Conservation (phyloP, 345 rosid genomes). For the Excoecaria agallocha region DNA sequence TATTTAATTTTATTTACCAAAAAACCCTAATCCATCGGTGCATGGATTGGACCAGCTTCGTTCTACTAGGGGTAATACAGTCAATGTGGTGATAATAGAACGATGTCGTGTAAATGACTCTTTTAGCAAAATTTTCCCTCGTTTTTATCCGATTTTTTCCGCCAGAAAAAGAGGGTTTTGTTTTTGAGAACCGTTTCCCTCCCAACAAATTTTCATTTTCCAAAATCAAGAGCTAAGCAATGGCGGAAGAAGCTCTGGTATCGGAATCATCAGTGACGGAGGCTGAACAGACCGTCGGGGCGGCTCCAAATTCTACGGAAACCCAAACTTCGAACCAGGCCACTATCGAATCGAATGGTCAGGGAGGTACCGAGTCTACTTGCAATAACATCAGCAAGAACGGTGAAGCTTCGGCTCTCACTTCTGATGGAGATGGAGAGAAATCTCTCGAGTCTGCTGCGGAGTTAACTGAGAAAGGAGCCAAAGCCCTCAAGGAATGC, state of each 20-base stretch:
- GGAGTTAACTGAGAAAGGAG: conserved; percentile 64
- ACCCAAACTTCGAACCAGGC: conserved; percentile 22
- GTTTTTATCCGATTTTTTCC: background rate
- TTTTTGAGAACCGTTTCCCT: background rate
- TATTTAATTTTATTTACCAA: background rate
- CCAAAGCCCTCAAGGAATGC: conserved; percentile 49
- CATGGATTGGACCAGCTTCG: background rate
- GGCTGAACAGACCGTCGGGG: background rate
- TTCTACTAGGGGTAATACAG: background rate
- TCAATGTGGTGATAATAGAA: background rate
- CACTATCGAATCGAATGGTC: conserved; percentile 19
- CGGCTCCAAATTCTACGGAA: background rate
- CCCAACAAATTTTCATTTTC: background rate
- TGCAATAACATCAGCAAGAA: conserved; percentile 42
- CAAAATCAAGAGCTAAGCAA: background rate
- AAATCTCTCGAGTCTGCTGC: conserved; percentile 60
- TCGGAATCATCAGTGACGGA: conserved; percentile 22
- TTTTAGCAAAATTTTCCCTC: conserved; percentile 3
- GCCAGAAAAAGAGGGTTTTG: background rate
- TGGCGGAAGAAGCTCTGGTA: conserved; percentile 17
- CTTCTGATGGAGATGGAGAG: conserved; percentile 43
- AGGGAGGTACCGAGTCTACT: conserved; percentile 56
- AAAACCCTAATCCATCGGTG: background rate
- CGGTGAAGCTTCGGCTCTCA: conserved; percentile 43
- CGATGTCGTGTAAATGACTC: background rate